Conservation (phyloP, 1,139 yeast species). For the Candida sp. region DNA sequence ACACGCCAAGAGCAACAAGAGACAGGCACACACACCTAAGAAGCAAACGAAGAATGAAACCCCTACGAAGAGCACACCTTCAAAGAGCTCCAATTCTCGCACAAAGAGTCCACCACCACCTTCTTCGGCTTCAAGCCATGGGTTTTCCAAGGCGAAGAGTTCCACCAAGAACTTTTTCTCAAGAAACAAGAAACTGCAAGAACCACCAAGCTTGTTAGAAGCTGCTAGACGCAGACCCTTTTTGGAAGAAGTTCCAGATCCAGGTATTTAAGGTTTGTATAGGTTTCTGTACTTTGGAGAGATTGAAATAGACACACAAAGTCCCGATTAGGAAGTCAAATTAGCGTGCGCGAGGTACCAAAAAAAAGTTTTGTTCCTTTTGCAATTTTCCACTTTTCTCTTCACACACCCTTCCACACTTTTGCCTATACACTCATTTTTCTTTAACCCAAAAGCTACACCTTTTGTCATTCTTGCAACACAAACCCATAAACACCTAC, state of each 20-base stretch:
- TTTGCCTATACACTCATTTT: background rate
- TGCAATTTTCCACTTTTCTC: slow-evolving; percentile 1
- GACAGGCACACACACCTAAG: background rate
- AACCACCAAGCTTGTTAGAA: slow-evolving; percentile 3
- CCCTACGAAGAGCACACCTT: background rate
- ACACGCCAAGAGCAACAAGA: background rate
- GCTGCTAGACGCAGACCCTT: slow-evolving; percentile 23
- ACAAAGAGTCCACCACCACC: slow-evolving; percentile 1
- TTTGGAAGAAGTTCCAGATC: slow-evolving; percentile 45
- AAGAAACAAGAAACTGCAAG: background rate
- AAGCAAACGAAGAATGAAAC: slow-evolving; percentile 1
- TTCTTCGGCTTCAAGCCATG: background rate
- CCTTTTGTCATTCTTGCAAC: no score
- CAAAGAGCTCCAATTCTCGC: background rate
- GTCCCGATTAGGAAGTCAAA: background rate
- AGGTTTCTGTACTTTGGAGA: background rate
- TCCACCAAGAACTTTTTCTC: background rate
- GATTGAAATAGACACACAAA: background rate
- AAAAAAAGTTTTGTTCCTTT: background rate
- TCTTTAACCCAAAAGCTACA: background rate
- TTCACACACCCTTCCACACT: background rate
- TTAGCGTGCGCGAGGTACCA: background rate
- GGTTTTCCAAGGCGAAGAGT: background rate
- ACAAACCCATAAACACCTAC: no score
- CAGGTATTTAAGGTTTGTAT: slow-evolving; percentile 20